A percentile compares a stretch with the other conserved stretches of the same genome.
Conservation (phyloP, 257 asterid genomes). For the Salvia splendens region DNA sequence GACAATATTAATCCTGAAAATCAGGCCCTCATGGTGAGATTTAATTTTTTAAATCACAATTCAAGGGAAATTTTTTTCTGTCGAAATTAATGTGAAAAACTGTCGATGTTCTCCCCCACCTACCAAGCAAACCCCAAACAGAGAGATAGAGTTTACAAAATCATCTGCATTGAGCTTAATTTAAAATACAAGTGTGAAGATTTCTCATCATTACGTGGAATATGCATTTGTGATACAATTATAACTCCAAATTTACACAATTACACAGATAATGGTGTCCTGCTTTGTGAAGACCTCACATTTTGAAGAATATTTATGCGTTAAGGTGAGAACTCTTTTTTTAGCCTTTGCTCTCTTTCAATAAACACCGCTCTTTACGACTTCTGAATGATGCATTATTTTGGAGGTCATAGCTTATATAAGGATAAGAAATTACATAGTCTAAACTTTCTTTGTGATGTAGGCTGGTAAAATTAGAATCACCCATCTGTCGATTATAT, state of each 20-base stretch:
- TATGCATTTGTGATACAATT: slow-evolving; percentile 9
- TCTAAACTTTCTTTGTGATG: neutral
- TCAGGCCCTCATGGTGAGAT: slow-evolving; percentile 85
- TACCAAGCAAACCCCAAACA: neutral
- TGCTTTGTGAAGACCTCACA: slow-evolving; percentile 99
- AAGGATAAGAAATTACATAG: neutral
- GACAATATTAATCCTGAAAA: slow-evolving; percentile 80
- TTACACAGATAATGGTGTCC: slow-evolving; percentile 76
- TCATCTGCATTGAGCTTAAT: slow-evolving; percentile 20
- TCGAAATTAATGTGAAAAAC: slow-evolving; percentile 1
- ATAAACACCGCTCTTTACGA: neutral
- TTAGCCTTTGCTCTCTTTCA: slow-evolving; percentile 11
- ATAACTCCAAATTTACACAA: slow-evolving; percentile 20
- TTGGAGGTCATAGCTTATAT: neutral
- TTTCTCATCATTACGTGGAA: slow-evolving; percentile 17
- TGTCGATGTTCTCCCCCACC: neutral
- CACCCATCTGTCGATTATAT: neutral
- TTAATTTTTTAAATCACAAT: slow-evolving; percentile 19
- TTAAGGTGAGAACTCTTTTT: slow-evolving; percentile 67
- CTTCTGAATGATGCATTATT: slow-evolving; percentile 21
- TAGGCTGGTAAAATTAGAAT: neutral
- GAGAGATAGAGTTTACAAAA: neutral
- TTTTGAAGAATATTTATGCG: slow-evolving; percentile 91
- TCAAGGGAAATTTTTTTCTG: neutral
- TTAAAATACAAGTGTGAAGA: slow-evolving; percentile 19